These are phyloP conservation scores for Cadophora sp. DNA, from an alignment of 2,329 filamentous ascomycete species.

Conservation along the genomic window DNA sequence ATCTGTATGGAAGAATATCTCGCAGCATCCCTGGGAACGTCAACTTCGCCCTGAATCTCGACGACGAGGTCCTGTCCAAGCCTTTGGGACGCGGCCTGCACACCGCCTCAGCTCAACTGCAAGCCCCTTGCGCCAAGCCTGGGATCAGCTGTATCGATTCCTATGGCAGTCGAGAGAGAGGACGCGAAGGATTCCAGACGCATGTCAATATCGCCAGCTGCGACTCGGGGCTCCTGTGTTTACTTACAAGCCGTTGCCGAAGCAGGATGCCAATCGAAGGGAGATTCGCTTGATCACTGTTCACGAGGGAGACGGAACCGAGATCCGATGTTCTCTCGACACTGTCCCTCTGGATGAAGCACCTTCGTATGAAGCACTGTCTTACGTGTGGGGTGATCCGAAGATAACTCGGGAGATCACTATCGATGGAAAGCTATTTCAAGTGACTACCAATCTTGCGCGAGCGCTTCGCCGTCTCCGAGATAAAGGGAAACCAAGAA, in stretches of 20 bases:
- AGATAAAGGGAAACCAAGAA: neutral
- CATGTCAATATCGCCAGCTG: neutral
- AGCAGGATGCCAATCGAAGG: neutral
- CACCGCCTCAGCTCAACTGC: neutral
- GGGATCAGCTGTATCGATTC: slow-evolving; percentile 2
- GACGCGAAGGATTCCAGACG: neutral
- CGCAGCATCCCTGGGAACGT: neutral
- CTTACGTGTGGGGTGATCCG: slow-evolving; percentile 20
- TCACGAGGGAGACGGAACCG: neutral
- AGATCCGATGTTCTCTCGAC: slow-evolving; percentile 1
- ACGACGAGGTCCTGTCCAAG: too few species aligned
- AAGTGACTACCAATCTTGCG: slow-evolving; percentile 12
- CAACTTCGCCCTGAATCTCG: neutral
- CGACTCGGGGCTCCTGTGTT: neutral
- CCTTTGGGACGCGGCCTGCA: neutral
- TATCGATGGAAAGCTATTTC: slow-evolving; percentile 9
- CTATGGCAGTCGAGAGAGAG: neutral
- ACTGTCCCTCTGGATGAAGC: neutral
- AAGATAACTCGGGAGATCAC: slow-evolving; percentile 14
- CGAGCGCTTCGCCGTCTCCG: slow-evolving; percentile 2
- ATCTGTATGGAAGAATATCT: neutral
- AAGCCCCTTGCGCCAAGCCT: slow-evolving; percentile 3
- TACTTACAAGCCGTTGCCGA: neutral
- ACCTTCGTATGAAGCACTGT: slow-evolving; percentile 12
- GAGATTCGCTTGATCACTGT: slow-evolving; percentile 14